These are phyloP conservation scores for Herpetomonas tarakana DNA, from an alignment of 208 protist species.

Conservation along the genomic window DNA sequence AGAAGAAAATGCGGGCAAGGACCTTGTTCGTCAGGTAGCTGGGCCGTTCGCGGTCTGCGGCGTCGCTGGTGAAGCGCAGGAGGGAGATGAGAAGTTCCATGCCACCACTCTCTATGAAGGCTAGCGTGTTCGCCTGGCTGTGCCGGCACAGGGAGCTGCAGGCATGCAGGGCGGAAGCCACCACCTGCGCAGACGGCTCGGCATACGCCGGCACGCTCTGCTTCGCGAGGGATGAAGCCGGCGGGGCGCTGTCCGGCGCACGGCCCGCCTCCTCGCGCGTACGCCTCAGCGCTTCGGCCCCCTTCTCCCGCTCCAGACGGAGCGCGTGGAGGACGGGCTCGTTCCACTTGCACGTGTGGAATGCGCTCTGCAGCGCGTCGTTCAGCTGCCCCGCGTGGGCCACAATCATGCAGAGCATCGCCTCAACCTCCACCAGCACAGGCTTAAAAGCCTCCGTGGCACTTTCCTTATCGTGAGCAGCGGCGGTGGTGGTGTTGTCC, in stretches of 20 bases:
- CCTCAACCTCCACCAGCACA: not conserved
- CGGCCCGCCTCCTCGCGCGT: slow-evolving; percentile 45
- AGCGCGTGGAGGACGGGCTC: slow-evolving; percentile 22
- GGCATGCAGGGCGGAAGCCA: slow-evolving; percentile 37
- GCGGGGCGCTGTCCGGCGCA: no score
- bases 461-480: not conserved
- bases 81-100: slow-evolving; percentile 6
- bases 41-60: not conserved
- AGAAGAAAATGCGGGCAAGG: slow-evolving; percentile 28
- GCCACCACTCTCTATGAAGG: slow-evolving; percentile 28
- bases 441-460: not conserved
- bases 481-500: not conserved
- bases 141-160: slow-evolving; percentile 57
- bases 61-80: not conserved
- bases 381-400: slow-evolving; percentile 66
- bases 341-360: slow-evolving; percentile 31
- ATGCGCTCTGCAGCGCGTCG: slow-evolving; percentile 49
- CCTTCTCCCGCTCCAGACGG: not conserved
- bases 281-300: slow-evolving; percentile 13
- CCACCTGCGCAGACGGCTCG: slow-evolving; percentile 12
- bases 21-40: slow-evolving; percentile 17
- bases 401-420: slow-evolving; percentile 14
- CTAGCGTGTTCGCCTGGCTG: slow-evolving; percentile 21
- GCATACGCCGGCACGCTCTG: slow-evolving; percentile 28
- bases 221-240: slow-evolving; percentile 36